Conservation (phyloP, 495 filamentous ascomycete species). For the Schizothecium vesticola region DNA sequence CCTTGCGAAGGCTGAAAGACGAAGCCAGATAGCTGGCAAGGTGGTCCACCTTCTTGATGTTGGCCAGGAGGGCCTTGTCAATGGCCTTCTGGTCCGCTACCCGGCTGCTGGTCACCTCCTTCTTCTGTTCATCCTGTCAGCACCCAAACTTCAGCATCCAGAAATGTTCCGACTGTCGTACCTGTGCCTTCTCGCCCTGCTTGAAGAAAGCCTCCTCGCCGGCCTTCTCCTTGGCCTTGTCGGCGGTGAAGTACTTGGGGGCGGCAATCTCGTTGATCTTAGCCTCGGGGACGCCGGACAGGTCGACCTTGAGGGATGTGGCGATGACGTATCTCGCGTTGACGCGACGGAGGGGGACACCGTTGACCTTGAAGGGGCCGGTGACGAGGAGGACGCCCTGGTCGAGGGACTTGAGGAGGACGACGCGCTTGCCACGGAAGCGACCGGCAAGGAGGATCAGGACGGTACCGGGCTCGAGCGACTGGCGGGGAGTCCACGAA, state of each 20-base stretch:
- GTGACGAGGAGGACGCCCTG: conserved; percentile 98
- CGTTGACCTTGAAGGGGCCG: conserved; percentile 99
- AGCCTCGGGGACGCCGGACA: conserved; percentile 73
- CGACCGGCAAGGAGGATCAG: conserved; percentile 98
- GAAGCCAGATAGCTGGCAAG: conserved; percentile 84
- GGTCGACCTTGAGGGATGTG: conserved; percentile 83
- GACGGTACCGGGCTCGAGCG: conserved; percentile 86
- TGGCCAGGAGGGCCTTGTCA: conserved; percentile 84
- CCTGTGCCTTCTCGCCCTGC: conserved; percentile 94
- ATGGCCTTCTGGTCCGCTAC: conserved; percentile 95
- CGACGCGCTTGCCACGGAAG: conserved; percentile 99
- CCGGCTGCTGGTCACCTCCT: conserved; percentile 80
- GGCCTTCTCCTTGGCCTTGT: conserved; percentile 85
- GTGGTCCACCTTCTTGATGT: conserved; percentile 91
- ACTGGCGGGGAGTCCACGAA: conserved; percentile 73
- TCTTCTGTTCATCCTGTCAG: conserved; percentile 68
- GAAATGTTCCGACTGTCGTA: conserved; percentile 43
- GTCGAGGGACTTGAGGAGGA: conserved; percentile 93
- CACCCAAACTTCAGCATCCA: neutral
- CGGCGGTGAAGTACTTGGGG: conserved; percentile 89
- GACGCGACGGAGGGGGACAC: conserved; percentile 94
- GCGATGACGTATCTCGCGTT: conserved; percentile 99
- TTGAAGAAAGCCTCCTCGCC: conserved; percentile 98
- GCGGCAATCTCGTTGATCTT: conserved; percentile 78
- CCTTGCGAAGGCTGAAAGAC: conserved; percentile 93